Base-by-base conservation (phyloP, 2,329 filamentous ascomycete species). In the Rutstroemia sp. region DNA sequence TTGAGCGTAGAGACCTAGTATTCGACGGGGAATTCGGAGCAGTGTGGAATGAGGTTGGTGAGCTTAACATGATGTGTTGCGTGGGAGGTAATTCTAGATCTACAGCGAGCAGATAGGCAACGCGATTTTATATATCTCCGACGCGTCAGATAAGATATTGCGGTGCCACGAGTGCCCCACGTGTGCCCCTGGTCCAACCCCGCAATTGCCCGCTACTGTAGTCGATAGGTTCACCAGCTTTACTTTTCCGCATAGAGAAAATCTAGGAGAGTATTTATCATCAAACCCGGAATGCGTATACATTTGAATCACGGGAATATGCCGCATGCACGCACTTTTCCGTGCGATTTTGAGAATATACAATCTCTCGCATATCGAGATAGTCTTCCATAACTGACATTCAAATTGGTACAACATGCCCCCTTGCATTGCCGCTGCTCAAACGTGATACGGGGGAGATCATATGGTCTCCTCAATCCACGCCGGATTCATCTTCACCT, bases 401-500 rank as follows among this genome's bases (percentile, higher is more conserved):
- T 34, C 10, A 12, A 4, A 34, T 10, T 34, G 10, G 30, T 34
- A 12, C 30, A 34, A 34, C 30, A 8, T 48, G 14, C 25, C 17
- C 36, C 45, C 30, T 42, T 49, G 23, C 23, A 49, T 44, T 54
- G 7, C 17, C 25, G 38, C 46, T 50, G 7, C 9, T 27, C 36
- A 27, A 49, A 44, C 9, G 14, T 34, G 38, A 12, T 6, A 25
- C 17, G 23, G 9, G 12, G 10, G 40, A 44, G 21, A 10, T 6
- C 9, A 25, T 14, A 56, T n/a, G 4, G 25, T 1, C 21, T 45
- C 21, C 27, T 57, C 38, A 57, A 54, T 57, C 55, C 16, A 57
- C 50, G 4, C 49, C 54, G 4, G 53, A 51, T 34, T 57, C 50
- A 45, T 58, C 54, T 30, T 58, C 59, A 14, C 56, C 61, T 1